These are phyloP conservation scores for Penicillium oxalicum DNA, from an alignment of 2,329 filamentous ascomycete species.

Conservation along the genomic window DNA sequence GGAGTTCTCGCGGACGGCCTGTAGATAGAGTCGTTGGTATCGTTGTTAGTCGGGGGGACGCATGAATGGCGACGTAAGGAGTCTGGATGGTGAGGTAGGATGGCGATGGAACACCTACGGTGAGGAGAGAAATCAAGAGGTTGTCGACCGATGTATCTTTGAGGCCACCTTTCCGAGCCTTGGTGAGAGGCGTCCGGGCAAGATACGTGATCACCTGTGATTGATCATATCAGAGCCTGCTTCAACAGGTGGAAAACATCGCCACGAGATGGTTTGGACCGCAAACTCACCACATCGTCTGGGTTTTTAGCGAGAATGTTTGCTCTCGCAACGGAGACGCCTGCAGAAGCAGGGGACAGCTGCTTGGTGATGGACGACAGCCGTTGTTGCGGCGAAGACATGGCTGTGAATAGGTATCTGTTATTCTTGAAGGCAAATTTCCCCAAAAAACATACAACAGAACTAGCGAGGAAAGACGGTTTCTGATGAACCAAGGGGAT, in stretches of 20 bases:
- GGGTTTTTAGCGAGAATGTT: conserved; percentile 32
- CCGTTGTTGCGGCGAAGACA: conserved; percentile 37
- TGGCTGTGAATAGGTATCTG: conserved; percentile 10
- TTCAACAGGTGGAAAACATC: neutral
- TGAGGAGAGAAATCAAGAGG: conserved; percentile 33
- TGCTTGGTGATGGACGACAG: conserved; percentile 39
- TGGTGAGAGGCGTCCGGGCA: conserved; percentile 36
- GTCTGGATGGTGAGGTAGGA: neutral
- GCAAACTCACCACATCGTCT: conserved; percentile 35
- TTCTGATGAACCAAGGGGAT: no score
- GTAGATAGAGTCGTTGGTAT: no score
- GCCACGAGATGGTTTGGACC: neutral
- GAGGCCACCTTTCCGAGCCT: conserved; percentile 37
- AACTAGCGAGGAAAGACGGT: no score
- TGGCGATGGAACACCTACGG: conserved; percentile 19
- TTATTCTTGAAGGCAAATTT: neutral
- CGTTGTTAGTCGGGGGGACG: no score
- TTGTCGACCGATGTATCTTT: conserved; percentile 35
- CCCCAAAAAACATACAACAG: no score
- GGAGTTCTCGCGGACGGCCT: conserved; percentile 72
- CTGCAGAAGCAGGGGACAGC: conserved; percentile 23
- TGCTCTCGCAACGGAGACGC: conserved; percentile 24
- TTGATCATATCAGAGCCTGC: no score
- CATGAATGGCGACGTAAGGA: neutral
- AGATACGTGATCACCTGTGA: conserved; percentile 37